These are phyloP conservation scores for Rubus idaeus DNA, from an alignment of 306 rosid species.

Conservation along the genomic window DNA sequence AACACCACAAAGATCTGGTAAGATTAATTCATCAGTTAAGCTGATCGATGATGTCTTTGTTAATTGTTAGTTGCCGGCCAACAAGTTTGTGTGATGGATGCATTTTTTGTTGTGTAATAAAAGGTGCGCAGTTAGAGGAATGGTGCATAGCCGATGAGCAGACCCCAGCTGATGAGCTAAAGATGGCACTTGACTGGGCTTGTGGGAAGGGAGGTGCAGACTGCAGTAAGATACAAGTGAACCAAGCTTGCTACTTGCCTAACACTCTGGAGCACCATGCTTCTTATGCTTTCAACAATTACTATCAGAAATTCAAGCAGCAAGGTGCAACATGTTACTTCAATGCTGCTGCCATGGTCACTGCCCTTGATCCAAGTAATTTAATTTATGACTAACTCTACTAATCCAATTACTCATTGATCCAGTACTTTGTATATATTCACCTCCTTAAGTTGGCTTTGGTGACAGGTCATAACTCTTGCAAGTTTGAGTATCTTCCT, in stretches of 20 bases:
- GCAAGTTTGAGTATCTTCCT: conserved; percentile 58
- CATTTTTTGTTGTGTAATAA: neutral
- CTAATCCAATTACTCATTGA: neutral
- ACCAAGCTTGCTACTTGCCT: conserved; percentile 51
- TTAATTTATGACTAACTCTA: neutral
- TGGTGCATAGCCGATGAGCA: conserved; percentile 48
- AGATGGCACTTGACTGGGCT: conserved; percentile 53
- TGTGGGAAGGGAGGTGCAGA: conserved; percentile 65
- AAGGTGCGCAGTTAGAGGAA: conserved; percentile 34
- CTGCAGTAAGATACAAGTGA: conserved; percentile 52
- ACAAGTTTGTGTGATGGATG: too few species aligned
- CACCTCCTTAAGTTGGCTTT: neutral
- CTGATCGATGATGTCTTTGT: neutral
- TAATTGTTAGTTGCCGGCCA: too few species aligned
- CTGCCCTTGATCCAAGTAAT: conserved; percentile 41
- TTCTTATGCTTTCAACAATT: conserved; percentile 65
- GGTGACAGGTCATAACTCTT: conserved; percentile 55
- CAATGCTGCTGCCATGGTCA: conserved; percentile 37
- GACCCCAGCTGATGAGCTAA: conserved; percentile 38
- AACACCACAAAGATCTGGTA: conserved; percentile 25
- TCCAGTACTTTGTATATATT: neutral
- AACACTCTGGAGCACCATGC: conserved; percentile 53
- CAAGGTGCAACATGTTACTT: conserved; percentile 65
- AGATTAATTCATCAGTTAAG: neutral
- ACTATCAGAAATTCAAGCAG: conserved; percentile 46